Percentiles rank a stretch among this genome's conserved stretches.
phyloP scores from a whole-genome alignment of 805 yeast species.

The Sugiyamaella smithiae region DNA sequence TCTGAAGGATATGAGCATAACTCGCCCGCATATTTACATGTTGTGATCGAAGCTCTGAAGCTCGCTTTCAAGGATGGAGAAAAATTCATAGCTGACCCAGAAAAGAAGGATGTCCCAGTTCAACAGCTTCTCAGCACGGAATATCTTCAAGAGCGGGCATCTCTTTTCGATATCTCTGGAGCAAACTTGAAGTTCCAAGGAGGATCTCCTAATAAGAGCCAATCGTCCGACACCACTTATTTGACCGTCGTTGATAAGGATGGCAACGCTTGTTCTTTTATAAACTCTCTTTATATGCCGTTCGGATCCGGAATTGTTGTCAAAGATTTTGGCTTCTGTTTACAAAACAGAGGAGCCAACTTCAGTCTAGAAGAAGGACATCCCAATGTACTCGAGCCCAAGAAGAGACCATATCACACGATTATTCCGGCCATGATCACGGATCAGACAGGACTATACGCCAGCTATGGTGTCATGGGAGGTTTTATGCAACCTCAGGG shows the following conservation, averaged over 20 bases:
- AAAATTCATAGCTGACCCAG: not conserved
- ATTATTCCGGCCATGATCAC: not conserved
- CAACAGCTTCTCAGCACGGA: not conserved
- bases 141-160: not conserved
- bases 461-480: not conserved
- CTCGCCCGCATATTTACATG: not conserved
- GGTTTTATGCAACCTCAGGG: not conserved
- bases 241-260: not conserved
- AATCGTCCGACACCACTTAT: not conserved
- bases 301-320: not conserved
- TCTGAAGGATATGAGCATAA: not conserved
- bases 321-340: not conserved
- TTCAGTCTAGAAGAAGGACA: not conserved
- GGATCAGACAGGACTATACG: not conserved
- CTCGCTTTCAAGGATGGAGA: not conserved
- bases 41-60: not conserved
- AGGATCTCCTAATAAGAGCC: not conserved
- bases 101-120: not conserved
- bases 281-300: not conserved
- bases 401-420: not conserved
- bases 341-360: not conserved
- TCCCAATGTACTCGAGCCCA: not conserved
- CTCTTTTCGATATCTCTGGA: not conserved
- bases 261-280: not conserved
- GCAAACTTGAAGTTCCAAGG: not conserved